Percentiles rank a stretch among this genome's conserved stretches.
These are phyloP conservation scores for Penicillium brasilianum DNA, from an alignment of 2,329 filamentous ascomycete species.

Conservation along the genomic window DNA sequence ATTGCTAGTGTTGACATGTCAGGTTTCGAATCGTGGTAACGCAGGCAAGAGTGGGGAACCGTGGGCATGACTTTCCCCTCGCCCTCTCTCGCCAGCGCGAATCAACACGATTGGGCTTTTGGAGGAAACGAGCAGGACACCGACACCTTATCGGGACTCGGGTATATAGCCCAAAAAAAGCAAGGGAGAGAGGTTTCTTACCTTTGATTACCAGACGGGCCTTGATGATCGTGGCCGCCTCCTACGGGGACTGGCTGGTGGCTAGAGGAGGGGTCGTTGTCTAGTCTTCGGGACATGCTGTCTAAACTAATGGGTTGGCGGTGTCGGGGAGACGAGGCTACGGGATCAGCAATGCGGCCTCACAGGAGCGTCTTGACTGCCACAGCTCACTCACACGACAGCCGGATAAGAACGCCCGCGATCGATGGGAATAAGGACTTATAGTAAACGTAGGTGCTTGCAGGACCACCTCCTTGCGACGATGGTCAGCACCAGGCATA, in stretches of 20 bases:
- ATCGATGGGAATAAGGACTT: background rate
- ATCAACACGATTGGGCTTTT: background rate
- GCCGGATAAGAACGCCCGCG: background rate
- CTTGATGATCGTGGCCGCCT: too few relatives aligned
- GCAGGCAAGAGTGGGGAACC: background rate
- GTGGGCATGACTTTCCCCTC: background rate
- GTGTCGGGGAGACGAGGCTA: background rate
- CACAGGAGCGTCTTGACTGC: background rate
- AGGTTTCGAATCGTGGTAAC: background rate
- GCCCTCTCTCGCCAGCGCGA: background rate
- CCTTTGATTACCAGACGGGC: background rate
- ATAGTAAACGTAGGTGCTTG: background rate
- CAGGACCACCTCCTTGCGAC: background rate
- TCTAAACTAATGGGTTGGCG: background rate
- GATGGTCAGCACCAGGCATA: background rate
- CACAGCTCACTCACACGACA: background rate
- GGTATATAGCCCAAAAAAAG: background rate
- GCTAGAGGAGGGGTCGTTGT: background rate
- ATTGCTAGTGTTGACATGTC: background rate
- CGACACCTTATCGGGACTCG: background rate
- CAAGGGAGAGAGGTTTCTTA: background rate
- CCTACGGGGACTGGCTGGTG: background rate
- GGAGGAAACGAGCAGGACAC: background rate
- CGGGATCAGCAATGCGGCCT: background rate
- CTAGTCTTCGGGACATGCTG: slow-evolving; percentile 1